Percentiles rank a stretch among this genome's conserved stretches.
Evolutionary conservation across 179 eudicot species (phyloP).

Genomic region (Silene vulgaris): DNA sequence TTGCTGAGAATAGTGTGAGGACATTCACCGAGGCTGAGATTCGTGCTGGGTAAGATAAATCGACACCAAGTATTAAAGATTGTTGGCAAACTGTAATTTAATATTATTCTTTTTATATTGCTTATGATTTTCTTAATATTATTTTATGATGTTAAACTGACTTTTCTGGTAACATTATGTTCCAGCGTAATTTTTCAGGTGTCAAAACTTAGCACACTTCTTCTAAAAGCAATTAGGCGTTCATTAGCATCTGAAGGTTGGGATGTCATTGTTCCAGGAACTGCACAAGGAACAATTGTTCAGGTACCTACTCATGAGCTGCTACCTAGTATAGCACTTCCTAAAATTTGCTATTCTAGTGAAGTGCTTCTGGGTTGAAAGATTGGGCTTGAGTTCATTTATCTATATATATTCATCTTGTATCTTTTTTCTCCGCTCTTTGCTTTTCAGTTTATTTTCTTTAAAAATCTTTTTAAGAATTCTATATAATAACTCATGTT

Average conservation of each 20-base stretch:
- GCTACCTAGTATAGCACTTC: background rate
- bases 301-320: conserved; percentile 40
- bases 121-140: background rate
- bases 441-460: conserved; percentile 8
- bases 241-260: conserved; percentile 75
- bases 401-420: background rate
- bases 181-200: conserved; percentile 85
- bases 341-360: background rate
- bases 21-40: conserved; percentile 94
- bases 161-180: conserved; percentile 23
- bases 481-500: conserved; percentile 1
- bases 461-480: background rate
- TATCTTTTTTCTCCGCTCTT: background rate
- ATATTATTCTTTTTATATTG: background rate
- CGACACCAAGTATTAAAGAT: background rate
- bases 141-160: conserved; percentile 13
- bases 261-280: conserved; percentile 97
- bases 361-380: background rate
- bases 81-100: background rate
- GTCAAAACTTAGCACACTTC: conserved; percentile 77
- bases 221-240: conserved; percentile 68
- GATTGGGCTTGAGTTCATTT: background rate
- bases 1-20: conserved; percentile 78
- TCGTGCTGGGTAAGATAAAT: conserved; percentile 74
- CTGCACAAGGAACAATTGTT: conserved; percentile 67